These are phyloP conservation scores for Fusarium penzigii DNA, from an alignment of 2,329 filamentous ascomycete species.

Conservation along the genomic window DNA sequence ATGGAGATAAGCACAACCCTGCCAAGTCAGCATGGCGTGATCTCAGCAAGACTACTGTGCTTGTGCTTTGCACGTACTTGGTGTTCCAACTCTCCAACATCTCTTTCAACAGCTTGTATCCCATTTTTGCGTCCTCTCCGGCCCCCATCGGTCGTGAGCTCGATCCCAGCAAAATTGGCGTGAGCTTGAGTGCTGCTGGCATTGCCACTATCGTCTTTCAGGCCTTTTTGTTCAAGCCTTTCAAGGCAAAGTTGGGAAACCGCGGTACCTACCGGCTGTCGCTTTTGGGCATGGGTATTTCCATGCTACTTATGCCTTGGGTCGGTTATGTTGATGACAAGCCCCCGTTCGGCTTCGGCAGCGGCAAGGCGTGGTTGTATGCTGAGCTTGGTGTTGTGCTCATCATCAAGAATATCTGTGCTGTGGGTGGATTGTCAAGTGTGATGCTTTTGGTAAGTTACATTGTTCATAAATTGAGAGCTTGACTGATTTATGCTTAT, in stretches of 20 bases:
- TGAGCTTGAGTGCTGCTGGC: conserved; percentile 83
- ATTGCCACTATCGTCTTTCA: conserved; percentile 88
- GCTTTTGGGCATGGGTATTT: conserved; percentile 75
- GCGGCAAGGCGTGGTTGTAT: conserved; percentile 72
- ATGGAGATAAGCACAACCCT: conserved; percentile 13
- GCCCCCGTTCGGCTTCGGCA: conserved; percentile 57
- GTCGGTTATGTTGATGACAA: conserved; percentile 72
- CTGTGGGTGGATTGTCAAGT: conserved; percentile 86
- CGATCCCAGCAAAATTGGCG: conserved; percentile 76
- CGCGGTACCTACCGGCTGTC: conserved; percentile 79
- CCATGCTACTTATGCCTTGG: conserved; percentile 87
- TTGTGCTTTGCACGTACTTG: conserved; percentile 82
- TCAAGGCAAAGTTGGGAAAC: conserved; percentile 82
- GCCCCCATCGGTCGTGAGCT: conserved; percentile 77
- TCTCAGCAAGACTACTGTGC: conserved; percentile 77
- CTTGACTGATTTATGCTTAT: neutral
- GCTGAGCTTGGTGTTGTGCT: conserved; percentile 77
- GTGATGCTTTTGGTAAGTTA: conserved; percentile 76
- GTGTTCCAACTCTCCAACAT: conserved; percentile 95
- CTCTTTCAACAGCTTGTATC: conserved; percentile 92
- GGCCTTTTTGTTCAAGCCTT: conserved; percentile 75
- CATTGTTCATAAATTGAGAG: neutral
- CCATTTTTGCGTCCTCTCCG: conserved; percentile 80
- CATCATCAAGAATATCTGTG: conserved; percentile 85
- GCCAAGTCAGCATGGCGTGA: conserved; percentile 45